Percentiles rank a stretch among this genome's conserved stretches.
These are phyloP conservation scores for Comarum palustre DNA, from an alignment of 306 rosid species.

Conservation along the genomic window DNA sequence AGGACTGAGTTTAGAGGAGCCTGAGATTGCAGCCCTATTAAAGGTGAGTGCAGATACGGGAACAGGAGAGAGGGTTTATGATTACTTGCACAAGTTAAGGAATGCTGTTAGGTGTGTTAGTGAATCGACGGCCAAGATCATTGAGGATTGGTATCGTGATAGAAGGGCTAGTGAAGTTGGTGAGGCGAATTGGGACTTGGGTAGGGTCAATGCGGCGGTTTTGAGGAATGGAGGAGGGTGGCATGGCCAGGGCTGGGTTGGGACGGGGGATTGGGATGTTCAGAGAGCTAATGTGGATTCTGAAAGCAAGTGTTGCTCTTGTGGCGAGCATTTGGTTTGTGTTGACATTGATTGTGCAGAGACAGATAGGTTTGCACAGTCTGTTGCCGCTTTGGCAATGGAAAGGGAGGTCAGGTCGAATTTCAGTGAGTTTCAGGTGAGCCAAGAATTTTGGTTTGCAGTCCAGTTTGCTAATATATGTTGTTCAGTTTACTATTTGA, in stretches of 20 bases:
- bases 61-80: conserved; percentile 59
- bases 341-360: conserved; percentile 72
- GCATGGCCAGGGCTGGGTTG: conserved; percentile 92
- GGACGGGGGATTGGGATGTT: conserved; percentile 74
- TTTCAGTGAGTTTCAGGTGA: conserved; percentile 80
- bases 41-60: conserved; percentile 54
- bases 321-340: conserved; percentile 58
- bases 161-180: conserved; percentile 46
- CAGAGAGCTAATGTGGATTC: conserved; percentile 35
- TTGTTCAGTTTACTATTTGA: neutral
- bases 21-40: conserved; percentile 62
- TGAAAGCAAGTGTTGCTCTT: conserved; percentile 49
- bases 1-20: conserved; percentile 59
- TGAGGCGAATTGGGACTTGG: conserved; percentile 36
- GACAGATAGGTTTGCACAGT: conserved; percentile 60
- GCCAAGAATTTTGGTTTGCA: neutral
- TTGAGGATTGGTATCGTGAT: conserved; percentile 74
- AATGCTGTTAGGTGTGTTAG: conserved; percentile 49
- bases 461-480: neutral
- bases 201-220: conserved; percentile 40
- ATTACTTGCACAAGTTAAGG: conserved; percentile 73
- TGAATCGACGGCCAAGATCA: conserved; percentile 46
- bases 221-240: conserved; percentile 82
- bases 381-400: conserved; percentile 64
- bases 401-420: conserved; percentile 68